Percentiles rank a stretch among this genome's conserved stretches.
Evolutionary conservation across 176 grass and related monocot species (phyloP).

Genomic region (Musa troglodytarum): DNA sequence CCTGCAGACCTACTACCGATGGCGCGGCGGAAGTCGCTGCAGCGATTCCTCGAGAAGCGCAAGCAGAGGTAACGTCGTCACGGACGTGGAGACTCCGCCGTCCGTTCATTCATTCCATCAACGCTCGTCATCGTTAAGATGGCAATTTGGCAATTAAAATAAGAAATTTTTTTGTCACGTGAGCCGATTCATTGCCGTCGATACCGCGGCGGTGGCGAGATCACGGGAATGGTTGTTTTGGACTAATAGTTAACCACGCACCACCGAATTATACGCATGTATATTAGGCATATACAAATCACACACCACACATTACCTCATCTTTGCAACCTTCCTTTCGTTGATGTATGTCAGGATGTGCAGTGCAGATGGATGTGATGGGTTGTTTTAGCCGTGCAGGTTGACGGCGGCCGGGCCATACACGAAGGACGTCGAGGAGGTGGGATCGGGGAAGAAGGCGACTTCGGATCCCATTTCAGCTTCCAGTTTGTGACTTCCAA

Average conservation of each 20-base stretch:
- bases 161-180: not conserved
- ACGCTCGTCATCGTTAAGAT: not conserved
- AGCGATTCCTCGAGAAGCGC: slow-evolving; percentile 52
- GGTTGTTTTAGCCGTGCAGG: slow-evolving; percentile 43
- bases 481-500: no score
- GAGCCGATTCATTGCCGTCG: not conserved
- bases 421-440: slow-evolving; percentile 4
- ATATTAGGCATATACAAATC: no score
- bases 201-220: not conserved
- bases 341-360: no score
- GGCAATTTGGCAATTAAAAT: not conserved
- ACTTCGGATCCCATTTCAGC: not conserved
- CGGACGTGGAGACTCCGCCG: not conserved
- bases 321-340: no score
- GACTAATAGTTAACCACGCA: no score
- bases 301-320: no score
- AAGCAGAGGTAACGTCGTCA: slow-evolving; percentile 47
- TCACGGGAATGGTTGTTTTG: not conserved
- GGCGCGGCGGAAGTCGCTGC: slow-evolving; percentile 60
- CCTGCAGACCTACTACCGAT: slow-evolving; percentile 28
- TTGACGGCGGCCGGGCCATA: slow-evolving; percentile 38
- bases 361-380: not conserved
- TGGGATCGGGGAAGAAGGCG: not conserved
- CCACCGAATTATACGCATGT: no score
- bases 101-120: not conserved